Evolutionary conservation across 2,329 filamentous ascomycete genomes (phyloP).

Genomic region (Botrytis byssoidea): DNA sequence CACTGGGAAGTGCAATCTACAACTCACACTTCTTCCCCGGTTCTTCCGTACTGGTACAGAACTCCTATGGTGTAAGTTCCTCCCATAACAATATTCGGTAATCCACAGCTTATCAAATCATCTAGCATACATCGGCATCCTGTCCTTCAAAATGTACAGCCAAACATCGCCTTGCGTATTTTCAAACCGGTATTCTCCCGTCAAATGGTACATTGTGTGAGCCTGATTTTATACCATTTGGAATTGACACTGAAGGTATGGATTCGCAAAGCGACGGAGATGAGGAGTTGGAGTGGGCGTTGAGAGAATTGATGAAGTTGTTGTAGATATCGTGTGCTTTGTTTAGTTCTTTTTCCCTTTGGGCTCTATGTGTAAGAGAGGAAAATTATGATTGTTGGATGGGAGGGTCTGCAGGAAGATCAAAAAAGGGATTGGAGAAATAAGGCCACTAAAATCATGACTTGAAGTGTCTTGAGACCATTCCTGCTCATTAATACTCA

Average conservation of each 20-base stretch:
- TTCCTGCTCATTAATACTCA: background rate
- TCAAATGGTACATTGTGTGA: background rate
- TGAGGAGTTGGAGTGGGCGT: background rate
- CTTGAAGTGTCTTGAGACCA: background rate
- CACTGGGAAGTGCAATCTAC: constrained; percentile 35
- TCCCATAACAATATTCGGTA: background rate
- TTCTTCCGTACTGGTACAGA: background rate
- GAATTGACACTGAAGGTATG: background rate
- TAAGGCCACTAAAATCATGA: background rate
- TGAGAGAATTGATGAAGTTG: background rate
- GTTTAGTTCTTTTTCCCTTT: background rate
- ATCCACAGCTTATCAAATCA: background rate
- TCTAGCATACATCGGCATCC: background rate
- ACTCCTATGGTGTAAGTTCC: background rate
- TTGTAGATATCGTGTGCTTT: background rate
- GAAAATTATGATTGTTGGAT: background rate
- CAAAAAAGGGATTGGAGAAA: background rate
- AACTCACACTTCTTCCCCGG: background rate
- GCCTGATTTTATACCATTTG: background rate
- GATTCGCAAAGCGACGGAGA: background rate
- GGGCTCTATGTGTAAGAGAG: background rate
- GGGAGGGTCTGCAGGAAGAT: background rate
- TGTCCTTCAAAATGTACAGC: constrained; percentile 1
- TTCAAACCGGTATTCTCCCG: background rate
- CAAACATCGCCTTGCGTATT: background rate